Conservation (phyloP, 2,329 filamentous ascomycete species). For the Verticillium nubilum region DNA sequence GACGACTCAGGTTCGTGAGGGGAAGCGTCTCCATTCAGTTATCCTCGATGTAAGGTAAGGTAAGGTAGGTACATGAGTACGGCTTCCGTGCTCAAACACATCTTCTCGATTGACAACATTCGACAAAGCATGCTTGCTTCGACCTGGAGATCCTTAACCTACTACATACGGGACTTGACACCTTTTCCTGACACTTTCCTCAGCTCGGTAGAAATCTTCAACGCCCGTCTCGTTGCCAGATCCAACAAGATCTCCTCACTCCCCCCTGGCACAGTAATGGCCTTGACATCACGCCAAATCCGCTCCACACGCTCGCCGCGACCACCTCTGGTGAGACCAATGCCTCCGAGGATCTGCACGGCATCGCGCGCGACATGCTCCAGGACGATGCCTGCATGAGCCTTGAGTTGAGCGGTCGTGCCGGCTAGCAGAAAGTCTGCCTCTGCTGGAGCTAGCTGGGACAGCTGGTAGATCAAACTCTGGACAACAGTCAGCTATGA, state of each 20-base stretch:
- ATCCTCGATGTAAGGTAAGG: too few relatives aligned
- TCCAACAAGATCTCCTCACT: constrained; percentile 14
- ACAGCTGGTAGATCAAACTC: constrained; percentile 39
- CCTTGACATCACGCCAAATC: constrained; percentile 13
- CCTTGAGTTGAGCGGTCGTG: constrained; percentile 12
- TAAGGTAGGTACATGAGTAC: too few relatives aligned
- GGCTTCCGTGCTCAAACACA: too few relatives aligned
- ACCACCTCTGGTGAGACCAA: constrained; percentile 11
- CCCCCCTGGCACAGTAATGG: constrained; percentile 11
- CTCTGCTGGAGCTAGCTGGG: constrained; percentile 5
- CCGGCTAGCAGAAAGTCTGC: constrained; percentile 20
- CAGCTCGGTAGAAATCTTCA: background rate
- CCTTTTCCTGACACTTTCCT: background rate
- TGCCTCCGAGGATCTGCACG: constrained; percentile 12
- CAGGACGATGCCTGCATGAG: constrained; percentile 10
- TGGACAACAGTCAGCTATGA: background rate
- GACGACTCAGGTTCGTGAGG: background rate
- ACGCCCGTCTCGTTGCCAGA: constrained; percentile 8
- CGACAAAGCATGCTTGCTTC: too few relatives aligned
- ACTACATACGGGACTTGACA: background rate
- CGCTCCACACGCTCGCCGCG: constrained; percentile 13
- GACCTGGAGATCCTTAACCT: too few relatives aligned
- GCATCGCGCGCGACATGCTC: constrained; percentile 11
- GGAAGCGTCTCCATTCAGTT: too few relatives aligned
- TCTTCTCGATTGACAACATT: too few relatives aligned